Percentiles rank a stretch among this genome's conserved stretches.
Evolutionary conservation across 2,329 filamentous ascomycete species (phyloP).

Genomic region (Colletotrichum sp.): DNA sequence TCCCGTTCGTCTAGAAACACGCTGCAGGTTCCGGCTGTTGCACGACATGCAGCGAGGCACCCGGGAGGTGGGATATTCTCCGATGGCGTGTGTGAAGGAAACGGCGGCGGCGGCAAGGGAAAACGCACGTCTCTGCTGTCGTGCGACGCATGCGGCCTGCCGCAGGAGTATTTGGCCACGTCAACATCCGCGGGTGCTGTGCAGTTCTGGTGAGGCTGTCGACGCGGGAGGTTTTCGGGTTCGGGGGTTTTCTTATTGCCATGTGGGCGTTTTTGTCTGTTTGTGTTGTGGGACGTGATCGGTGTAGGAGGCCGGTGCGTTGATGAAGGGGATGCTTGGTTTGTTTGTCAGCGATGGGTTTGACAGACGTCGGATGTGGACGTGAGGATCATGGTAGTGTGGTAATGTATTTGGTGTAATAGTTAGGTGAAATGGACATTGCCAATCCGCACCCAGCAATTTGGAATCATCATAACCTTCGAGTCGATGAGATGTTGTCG

Average conservation of each 20-base stretch:
- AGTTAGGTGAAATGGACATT: rapidly evolving
- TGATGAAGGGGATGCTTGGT: background rate
- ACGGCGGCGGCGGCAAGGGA: background rate
- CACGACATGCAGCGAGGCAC: background rate
- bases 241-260: background rate
- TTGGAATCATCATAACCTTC: rapidly evolving
- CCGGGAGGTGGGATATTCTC: constrained; percentile 1
- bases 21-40: background rate
- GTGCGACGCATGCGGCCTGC: background rate
- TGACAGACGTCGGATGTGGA: background rate
- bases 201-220: background rate
- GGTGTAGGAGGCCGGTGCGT: background rate
- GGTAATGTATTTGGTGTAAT: rapidly evolving
- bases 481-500: rapidly evolving
- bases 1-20: background rate
- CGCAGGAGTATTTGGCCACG: background rate
- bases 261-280: background rate
- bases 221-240: background rate
- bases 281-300: background rate
- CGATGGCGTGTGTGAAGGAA: background rate
- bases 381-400: rapidly evolving
- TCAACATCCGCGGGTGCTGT: background rate
- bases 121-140: background rate
- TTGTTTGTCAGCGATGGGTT: background rate
- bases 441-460: rapidly evolving